These are phyloP conservation scores for Calendula officinalis DNA, from an alignment of 129 eudicot genomes.

Conservation along the genomic window DNA sequence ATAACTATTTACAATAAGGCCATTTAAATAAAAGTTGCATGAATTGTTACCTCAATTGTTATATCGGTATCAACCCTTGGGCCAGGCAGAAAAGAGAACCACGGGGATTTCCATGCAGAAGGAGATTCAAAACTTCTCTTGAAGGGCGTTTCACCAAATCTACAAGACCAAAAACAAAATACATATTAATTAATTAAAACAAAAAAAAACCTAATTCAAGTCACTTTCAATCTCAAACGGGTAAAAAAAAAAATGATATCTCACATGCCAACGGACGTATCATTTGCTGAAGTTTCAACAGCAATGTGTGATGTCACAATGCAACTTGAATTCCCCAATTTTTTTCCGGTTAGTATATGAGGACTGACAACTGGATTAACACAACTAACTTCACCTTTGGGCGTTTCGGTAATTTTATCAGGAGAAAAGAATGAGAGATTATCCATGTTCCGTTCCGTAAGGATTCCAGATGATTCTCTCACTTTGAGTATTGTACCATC, in stretches of 20 bases:
- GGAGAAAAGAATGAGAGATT: conserved; percentile 62
- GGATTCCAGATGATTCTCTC: conserved; percentile 42
- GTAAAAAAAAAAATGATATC: conserved; percentile 12
- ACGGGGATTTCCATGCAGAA: conserved; percentile 98
- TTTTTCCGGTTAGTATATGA: conserved; percentile 26
- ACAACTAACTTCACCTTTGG: conserved; percentile 26
- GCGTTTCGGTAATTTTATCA: conserved; percentile 44
- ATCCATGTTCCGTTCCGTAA: conserved; percentile 49
- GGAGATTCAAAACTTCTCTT: conserved; percentile 88
- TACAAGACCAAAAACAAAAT: conserved; percentile 13
- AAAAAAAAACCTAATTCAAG: neutral
- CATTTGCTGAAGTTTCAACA: conserved; percentile 43
- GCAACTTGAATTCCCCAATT: conserved; percentile 30
- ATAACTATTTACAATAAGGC: neutral
- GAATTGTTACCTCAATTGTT: conserved; percentile 61
- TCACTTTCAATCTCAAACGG: neutral
- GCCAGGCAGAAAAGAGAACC: conserved; percentile 75
- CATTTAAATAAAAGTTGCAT: neutral
- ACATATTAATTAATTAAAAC: neutral
- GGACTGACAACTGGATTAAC: conserved; percentile 45
- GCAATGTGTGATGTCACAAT: conserved; percentile 29
- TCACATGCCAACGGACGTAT: conserved; percentile 53
- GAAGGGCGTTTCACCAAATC: conserved; percentile 73
- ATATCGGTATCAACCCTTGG: conserved; percentile 81
- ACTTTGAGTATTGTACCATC: conserved; percentile 22